Conservation (phyloP, 2,329 filamentous ascomycete genomes). For the Ceratocystis lukuohia region DNA sequence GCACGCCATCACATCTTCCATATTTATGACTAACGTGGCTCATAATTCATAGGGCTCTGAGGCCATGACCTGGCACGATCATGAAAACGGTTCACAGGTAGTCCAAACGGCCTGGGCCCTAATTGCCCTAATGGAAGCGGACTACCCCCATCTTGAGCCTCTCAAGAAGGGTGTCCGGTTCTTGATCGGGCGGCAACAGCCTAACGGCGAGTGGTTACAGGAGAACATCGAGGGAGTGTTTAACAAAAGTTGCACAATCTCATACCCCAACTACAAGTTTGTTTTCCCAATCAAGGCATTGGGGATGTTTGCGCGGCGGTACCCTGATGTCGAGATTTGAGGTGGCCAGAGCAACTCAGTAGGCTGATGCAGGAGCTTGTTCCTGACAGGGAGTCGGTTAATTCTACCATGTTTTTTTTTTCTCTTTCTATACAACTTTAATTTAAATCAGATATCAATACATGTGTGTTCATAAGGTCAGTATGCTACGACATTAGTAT, state of each 20-base stretch:
- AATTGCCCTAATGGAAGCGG: slow-evolving; percentile 68
- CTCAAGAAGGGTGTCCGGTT: slow-evolving; percentile 63
- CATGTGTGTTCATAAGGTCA: no score
- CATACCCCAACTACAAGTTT: slow-evolving; percentile 98
- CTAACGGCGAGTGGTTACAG: slow-evolving; percentile 87
- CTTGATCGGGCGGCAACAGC: slow-evolving; percentile 71
- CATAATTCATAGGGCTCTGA: slow-evolving; percentile 51
- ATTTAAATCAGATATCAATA: no score
- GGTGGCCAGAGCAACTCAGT: slow-evolving; percentile 23
- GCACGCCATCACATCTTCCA: no score
- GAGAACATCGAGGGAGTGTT: slow-evolving; percentile 97
- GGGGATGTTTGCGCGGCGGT: slow-evolving; percentile 69
- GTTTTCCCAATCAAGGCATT: slow-evolving; percentile 88
- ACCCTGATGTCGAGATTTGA: slow-evolving; percentile 48
- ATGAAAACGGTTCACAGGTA: slow-evolving; percentile 64
- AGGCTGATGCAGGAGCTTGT: slow-evolving; percentile 23
- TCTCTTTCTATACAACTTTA: no score
- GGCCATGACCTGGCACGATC: slow-evolving; percentile 59
- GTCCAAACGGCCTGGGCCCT: slow-evolving; percentile 90
- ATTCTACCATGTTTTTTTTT: no score
- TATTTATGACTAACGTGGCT: slow-evolving; percentile 5
- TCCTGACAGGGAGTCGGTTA: no score
- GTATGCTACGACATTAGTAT: no score
- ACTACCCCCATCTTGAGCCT: slow-evolving; percentile 60
- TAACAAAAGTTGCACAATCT: slow-evolving; percentile 99